A percentile compares a stretch with the other conserved stretches of the same genome.
phyloP scores from a whole-genome alignment of 345 rosid genomes.

The Hirschfeldia incana region DNA sequence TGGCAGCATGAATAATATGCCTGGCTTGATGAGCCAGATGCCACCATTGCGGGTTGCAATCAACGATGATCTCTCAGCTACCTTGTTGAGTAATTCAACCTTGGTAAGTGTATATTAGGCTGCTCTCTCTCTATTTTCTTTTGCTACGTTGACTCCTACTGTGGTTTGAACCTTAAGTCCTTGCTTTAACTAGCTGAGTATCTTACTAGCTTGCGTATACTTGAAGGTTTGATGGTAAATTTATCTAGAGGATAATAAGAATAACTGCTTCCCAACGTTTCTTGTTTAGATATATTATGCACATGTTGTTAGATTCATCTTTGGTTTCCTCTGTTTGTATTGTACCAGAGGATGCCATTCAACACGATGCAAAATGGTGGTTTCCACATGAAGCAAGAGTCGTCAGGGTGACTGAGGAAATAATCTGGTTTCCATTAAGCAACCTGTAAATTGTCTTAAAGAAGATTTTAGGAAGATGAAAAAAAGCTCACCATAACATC shows the following conservation, averaged over 20 bases:
- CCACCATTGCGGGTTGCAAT: constrained; percentile 73
- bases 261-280: background rate
- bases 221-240: too few species aligned
- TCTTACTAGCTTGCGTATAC: too few species aligned
- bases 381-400: constrained; percentile 35
- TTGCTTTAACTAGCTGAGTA: too few species aligned
- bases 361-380: constrained; percentile 23
- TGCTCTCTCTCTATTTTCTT: background rate
- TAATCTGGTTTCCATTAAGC: background rate
- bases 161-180: too few species aligned
- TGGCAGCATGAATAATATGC: constrained; percentile 75
- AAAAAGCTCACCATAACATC: background rate
- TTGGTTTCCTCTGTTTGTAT: background rate
- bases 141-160: too few species aligned
- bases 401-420: constrained; percentile 16
- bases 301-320: background rate
- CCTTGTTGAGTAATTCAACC: constrained; percentile 52
- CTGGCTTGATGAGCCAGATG: constrained; percentile 93
- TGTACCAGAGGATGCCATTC: constrained; percentile 26
- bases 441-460: constrained; percentile 23
- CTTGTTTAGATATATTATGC: background rate
- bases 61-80: constrained; percentile 64
- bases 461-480: background rate
- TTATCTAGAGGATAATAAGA: too few species aligned
- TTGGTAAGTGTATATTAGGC: constrained; percentile 47